Percentiles rank a stretch among this genome's conserved stretches.
Evolutionary conservation across 345 rosid genomes (phyloP).

Genomic region (Carallia brachiata): DNA sequence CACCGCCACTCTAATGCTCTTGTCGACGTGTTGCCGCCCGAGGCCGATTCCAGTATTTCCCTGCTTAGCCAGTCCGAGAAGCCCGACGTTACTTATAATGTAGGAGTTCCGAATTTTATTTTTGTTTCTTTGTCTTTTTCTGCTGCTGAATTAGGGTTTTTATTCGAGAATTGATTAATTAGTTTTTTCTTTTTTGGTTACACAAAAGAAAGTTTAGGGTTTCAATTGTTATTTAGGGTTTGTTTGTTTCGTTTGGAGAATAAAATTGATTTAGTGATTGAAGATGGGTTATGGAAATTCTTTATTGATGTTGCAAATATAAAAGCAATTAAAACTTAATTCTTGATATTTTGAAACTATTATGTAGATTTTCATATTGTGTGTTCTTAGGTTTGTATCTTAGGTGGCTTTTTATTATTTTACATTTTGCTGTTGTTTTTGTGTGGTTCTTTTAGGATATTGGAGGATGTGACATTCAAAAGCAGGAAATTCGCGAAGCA

Average conservation of each 20-base stretch:
- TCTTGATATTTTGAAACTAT: too few species aligned
- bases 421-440: neutral
- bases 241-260: too few species aligned
- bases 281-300: too few species aligned
- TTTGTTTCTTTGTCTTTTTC: neutral
- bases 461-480: conserved; percentile 93
- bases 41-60: conserved; percentile 86
- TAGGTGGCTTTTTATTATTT: too few species aligned
- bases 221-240: too few species aligned
- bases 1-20: conserved; percentile 95
- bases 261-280: too few species aligned
- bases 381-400: too few species aligned
- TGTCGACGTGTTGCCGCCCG: conserved; percentile 85
- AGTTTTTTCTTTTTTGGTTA: too few species aligned
- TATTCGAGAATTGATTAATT: neutral
- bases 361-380: too few species aligned
- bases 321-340: too few species aligned
- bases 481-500: conserved; percentile 94
- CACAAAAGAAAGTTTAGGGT: too few species aligned
- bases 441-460: conserved; percentile 52
- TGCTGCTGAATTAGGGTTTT: neutral
- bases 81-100: conserved; percentile 83
- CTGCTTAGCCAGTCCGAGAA: conserved; percentile 86
- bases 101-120: conserved; percentile 3
- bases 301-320: too few species aligned